phyloP scores from a whole-genome alignment of 2,329 filamentous ascomycete species.

The Neonectria magnoliae region DNA sequence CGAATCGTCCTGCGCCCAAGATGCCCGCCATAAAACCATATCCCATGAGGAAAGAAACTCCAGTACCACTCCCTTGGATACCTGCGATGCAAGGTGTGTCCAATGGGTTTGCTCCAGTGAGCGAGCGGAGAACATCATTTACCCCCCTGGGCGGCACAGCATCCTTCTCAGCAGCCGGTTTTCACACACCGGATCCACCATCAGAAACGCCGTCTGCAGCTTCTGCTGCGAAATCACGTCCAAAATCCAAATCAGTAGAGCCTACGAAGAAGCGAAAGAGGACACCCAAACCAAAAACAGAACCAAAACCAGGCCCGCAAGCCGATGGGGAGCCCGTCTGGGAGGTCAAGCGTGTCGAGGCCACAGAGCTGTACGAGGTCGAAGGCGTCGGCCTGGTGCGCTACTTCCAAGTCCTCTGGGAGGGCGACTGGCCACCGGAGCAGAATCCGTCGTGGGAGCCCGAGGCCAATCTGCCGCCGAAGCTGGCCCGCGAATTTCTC shows the following conservation, averaged over 20 bases:
- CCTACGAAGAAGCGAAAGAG: slow-evolving; percentile 5
- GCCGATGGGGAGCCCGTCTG: slow-evolving; percentile 46
- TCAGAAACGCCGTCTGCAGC: background rate
- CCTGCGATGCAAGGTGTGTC: background rate
- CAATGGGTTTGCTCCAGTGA: background rate
- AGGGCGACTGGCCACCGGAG: slow-evolving; percentile 64
- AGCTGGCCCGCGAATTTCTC: slow-evolving; percentile 54
- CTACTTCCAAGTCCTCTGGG: slow-evolving; percentile 65
- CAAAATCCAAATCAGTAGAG: slow-evolving; percentile 20
- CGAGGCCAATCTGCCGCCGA: slow-evolving; percentile 57
- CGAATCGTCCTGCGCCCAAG: slow-evolving; percentile 22
- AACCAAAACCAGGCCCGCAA: background rate
- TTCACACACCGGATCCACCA: slow-evolving; percentile 14
- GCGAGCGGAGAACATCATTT: slow-evolving; percentile 5
- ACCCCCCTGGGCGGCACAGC: slow-evolving; percentile 10
- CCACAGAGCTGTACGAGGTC: slow-evolving; percentile 50
- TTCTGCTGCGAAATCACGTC: background rate
- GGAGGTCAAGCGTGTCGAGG: slow-evolving; percentile 58
- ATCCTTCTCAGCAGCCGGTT: slow-evolving; percentile 18
- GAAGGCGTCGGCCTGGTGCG: slow-evolving; percentile 50
- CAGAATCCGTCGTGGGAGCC: slow-evolving; percentile 70
- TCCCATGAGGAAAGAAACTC: slow-evolving; percentile 14
- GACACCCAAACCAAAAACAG: background rate
- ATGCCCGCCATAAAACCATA: background rate
- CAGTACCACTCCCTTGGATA: slow-evolving; percentile 3